phyloP scores from a whole-genome alignment of 2,329 filamentous ascomycete species.

The Geoglossum cookeanum region DNA sequence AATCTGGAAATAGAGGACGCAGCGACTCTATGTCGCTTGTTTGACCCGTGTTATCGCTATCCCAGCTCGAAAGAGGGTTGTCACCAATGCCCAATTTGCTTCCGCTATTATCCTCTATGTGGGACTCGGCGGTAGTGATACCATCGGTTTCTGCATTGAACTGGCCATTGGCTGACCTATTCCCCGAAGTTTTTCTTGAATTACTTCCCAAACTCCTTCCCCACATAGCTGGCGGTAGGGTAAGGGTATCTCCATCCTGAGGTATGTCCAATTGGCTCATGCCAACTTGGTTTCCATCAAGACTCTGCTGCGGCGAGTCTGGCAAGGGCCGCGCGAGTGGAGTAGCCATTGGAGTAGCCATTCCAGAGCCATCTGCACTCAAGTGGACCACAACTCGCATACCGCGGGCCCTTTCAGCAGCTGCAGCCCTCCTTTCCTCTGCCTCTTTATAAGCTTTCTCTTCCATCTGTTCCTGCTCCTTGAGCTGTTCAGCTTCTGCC shows the following conservation, averaged over 20 bases:
- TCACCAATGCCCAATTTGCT: not conserved
- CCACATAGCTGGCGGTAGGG: not conserved
- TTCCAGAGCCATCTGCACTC: not conserved
- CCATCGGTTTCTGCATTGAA: not conserved
- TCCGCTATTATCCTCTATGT: not conserved
- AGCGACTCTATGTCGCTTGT: not conserved
- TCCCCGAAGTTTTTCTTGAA: not conserved
- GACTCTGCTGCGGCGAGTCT: slow-evolving; percentile 3
- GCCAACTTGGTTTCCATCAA: not conserved
- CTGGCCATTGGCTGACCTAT: not conserved
- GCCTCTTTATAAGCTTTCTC: not conserved
- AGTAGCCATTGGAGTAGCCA: slow-evolving; percentile 2
- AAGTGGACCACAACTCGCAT: not conserved
- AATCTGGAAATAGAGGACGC: not conserved
- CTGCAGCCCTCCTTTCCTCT: not conserved
- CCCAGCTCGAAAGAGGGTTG: not conserved
- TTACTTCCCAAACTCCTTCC: not conserved
- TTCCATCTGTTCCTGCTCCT: not conserved
- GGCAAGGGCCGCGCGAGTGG: slow-evolving; percentile 3
- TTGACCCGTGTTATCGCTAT: not conserved
- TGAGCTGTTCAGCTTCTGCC: not conserved
- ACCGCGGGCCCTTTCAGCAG: not conserved
- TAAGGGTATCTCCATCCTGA: not conserved
- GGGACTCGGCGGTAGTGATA: not conserved
- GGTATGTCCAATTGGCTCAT: not conserved